Base-by-base conservation (phyloP, 768 basidiomycete genomes). In the Termitomyces sp. region DNA sequence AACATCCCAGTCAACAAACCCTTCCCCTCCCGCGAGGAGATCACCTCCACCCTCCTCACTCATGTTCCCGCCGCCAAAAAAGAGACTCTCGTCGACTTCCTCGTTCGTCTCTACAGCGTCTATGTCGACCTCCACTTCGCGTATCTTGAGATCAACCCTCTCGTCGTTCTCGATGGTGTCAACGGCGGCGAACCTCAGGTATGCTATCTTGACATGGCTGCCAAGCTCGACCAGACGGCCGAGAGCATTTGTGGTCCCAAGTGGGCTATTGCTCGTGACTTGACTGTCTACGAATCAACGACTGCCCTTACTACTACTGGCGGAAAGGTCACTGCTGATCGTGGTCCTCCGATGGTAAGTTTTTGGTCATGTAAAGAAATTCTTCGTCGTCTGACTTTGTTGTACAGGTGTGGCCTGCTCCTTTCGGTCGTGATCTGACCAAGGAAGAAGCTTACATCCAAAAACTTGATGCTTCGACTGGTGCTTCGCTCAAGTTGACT, bases 381-480 rank as follows among this genome's bases (percentile, higher is more conserved):
- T 34, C 9, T 31, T 37, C 29, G 14, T 12, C 60, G 9, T 38
- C 46, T 60, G 40, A 60, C 48, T 40, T 38, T 14, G 5, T 34
- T 42, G 56, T 31, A 29, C 59, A 86, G 86, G 84, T 87, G 57
- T 94, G 88, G 87, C 91, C 91, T 47, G 94, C 94, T 52, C 94
- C 94, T 32, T 98, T 98, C 75, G 96, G 96, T 74, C 94, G 96
- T 68, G 91, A 95, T 72, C 80, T 99, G 76, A 98, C 97, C 72
- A 96, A 94, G 80, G 97, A 98, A 74, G 97, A 98, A 75, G 96
- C 96, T 5, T 99, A 97, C 80, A 98, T 99, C 74, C 94, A 97
- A 79, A 97, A 97, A 75, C 86, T 99, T 66, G 97, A 98, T 65
- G 94, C 83, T 25, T 95, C 93, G 25, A 99, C 97, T 47, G 96